Evolutionary conservation across 2,329 filamentous ascomycete genomes (phyloP).

Genomic region (Volutella citrinella): DNA sequence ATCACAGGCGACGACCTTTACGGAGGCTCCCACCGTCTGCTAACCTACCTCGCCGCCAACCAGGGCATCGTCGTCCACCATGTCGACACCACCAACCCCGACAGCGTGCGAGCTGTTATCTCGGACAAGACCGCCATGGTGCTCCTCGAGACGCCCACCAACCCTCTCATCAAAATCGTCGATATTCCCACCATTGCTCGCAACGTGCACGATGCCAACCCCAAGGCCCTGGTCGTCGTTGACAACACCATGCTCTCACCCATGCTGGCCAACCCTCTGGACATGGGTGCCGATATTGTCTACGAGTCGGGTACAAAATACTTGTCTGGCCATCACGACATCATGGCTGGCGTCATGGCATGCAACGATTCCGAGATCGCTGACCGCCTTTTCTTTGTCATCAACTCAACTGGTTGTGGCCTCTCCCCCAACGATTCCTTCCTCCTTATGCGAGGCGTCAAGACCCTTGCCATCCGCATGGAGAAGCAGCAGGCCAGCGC

Average conservation of each 20-base stretch:
- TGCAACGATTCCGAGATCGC: conserved; percentile 79
- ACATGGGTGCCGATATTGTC: conserved; percentile 90
- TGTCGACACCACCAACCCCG: conserved; percentile 84
- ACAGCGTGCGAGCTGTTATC: conserved; percentile 66
- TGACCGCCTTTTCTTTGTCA: conserved; percentile 92
- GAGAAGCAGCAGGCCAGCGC: conserved; percentile 96
- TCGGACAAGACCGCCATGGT: conserved; percentile 89
- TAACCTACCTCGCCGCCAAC: conserved; percentile 87
- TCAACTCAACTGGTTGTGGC: conserved; percentile 94
- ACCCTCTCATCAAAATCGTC: conserved; percentile 96
- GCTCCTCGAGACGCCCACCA: conserved; percentile 92
- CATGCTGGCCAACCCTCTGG: conserved; percentile 88
- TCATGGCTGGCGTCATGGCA: conserved; percentile 97
- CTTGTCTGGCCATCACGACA: conserved; percentile 93
- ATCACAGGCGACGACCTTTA: conserved; percentile 97
- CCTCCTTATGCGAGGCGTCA: conserved; percentile 90
- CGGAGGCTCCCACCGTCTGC: conserved; percentile 87
- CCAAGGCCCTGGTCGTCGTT: conserved; percentile 79
- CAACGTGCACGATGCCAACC: conserved; percentile 73
- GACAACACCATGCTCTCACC: conserved; percentile 99
- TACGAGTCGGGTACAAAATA: conserved; percentile 99
- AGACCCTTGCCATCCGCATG: conserved; percentile 96
- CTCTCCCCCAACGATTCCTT: conserved; percentile 94
- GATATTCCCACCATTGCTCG: conserved; percentile 80
- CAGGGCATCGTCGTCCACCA: conserved; percentile 93